Conservation (phyloP, 2,329 filamentous ascomycete species). For the Mycosphaerella sp. region DNA sequence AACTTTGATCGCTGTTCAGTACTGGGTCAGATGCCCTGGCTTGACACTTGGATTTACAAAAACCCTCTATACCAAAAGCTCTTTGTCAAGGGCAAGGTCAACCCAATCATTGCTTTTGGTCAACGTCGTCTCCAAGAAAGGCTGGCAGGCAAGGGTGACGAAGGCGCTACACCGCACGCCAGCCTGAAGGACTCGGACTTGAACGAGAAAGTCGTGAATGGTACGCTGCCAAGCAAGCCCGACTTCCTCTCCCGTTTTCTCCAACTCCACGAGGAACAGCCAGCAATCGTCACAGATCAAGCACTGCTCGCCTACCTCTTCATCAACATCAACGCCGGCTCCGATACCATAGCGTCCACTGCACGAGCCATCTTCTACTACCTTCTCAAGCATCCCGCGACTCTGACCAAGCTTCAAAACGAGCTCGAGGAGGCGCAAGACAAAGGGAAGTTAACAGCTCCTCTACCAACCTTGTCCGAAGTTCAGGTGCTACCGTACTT, state of each 20-base stretch:
- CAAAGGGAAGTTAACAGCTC: slow-evolving; percentile 15
- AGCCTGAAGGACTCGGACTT: slow-evolving; percentile 18
- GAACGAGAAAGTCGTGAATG: slow-evolving; percentile 22
- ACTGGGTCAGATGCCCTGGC: slow-evolving; percentile 30
- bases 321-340: slow-evolving; percentile 28
- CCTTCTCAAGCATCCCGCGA: slow-evolving; percentile 10
- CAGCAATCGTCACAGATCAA: slow-evolving; percentile 24
- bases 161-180: not conserved
- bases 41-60: slow-evolving; percentile 26
- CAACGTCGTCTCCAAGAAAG: slow-evolving; percentile 24
- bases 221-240: slow-evolving; percentile 24
- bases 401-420: slow-evolving; percentile 7
- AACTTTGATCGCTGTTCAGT: slow-evolving; percentile 28
- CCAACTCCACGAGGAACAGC: slow-evolving; percentile 24
- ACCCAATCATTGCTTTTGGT: slow-evolving; percentile 25
- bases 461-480: slow-evolving; percentile 16
- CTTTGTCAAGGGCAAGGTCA: slow-evolving; percentile 21
- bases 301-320: slow-evolving; percentile 25
- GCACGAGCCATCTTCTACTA: slow-evolving; percentile 14
- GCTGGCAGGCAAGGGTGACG: slow-evolving; percentile 15
- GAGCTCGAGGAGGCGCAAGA: slow-evolving; percentile 17
- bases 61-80: slow-evolving; percentile 22
- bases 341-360: slow-evolving; percentile 17
- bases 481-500: slow-evolving; percentile 24
- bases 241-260: slow-evolving; percentile 30